phyloP scores from a whole-genome alignment of 352 stramenopile species.

The Phytophthora pinifolia region DNA sequence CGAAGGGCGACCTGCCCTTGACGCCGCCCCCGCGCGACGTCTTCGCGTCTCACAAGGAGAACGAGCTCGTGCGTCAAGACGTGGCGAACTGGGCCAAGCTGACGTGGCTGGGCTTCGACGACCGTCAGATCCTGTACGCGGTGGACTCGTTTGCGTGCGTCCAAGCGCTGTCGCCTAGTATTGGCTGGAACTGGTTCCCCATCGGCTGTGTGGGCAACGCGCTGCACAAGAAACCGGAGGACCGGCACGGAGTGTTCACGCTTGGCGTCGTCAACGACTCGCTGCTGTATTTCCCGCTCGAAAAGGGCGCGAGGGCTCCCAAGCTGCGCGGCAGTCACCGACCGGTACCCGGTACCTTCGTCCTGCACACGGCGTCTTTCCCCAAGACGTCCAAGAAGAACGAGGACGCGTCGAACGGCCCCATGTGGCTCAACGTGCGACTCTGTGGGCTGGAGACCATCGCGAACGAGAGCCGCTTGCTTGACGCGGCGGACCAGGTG shows the following conservation, averaged over 20 bases:
- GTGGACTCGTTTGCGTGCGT: constrained; percentile 71
- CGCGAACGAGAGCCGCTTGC: constrained; percentile 32
- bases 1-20: constrained; percentile 55
- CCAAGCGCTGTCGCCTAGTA: constrained; percentile 54
- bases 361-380: constrained; percentile 54
- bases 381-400: constrained; percentile 48
- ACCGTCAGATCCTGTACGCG: constrained; percentile 65
- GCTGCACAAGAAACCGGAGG: constrained; percentile 56
- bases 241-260: constrained; percentile 60
- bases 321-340: constrained; percentile 70
- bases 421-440: constrained; percentile 75
- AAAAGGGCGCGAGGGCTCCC: constrained; percentile 41
- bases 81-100: constrained; percentile 56
- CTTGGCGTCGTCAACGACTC: constrained; percentile 75
- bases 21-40: constrained; percentile 60
- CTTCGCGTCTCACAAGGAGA: constrained; percentile 74
- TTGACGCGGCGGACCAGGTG: constrained; percentile 33
- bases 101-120: constrained; percentile 77
- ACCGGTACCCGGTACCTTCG: constrained; percentile 70
- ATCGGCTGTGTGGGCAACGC: constrained; percentile 66
- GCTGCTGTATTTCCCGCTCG: constrained; percentile 72
- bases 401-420: constrained; percentile 34
- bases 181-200: constrained; percentile 73
- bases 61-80: constrained; percentile 44
- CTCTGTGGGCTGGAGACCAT: constrained; percentile 36